phyloP scores from a whole-genome alignment of 2,329 filamentous ascomycete species.

The Neopestalotiopsis sp. region DNA sequence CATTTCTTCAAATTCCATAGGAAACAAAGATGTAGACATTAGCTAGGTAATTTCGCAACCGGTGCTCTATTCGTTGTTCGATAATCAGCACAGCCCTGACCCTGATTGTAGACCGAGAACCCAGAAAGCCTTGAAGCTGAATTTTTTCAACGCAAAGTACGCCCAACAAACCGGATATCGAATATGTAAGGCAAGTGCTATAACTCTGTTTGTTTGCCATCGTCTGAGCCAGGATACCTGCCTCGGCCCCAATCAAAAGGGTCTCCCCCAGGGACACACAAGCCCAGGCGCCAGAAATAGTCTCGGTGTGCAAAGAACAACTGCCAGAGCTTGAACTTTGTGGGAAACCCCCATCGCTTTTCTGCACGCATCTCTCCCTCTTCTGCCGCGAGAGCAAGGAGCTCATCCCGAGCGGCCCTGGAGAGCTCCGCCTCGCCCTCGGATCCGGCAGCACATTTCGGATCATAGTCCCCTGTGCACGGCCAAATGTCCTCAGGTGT shows the following conservation, averaged over 20 bases:
- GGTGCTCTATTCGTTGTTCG: no score
- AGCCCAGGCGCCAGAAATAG: slow-evolving; percentile 92
- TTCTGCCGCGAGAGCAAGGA: slow-evolving; percentile 11
- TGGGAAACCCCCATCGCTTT: slow-evolving; percentile 64
- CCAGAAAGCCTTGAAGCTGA: not conserved
- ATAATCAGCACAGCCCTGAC: no score
- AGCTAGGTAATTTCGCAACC: no score
- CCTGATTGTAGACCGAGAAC: no score
- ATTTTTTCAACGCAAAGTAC: not conserved
- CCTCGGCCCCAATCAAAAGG: slow-evolving; percentile 69
- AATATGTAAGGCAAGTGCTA: slow-evolving; percentile 28
- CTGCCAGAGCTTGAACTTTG: slow-evolving; percentile 81
- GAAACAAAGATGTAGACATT: no score
- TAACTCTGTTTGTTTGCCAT: slow-evolving; percentile 37
- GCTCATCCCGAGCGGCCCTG: slow-evolving; percentile 28
- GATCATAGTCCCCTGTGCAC: slow-evolving; percentile 76
- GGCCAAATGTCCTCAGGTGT: slow-evolving; percentile 69
- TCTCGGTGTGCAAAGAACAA: slow-evolving; percentile 92
- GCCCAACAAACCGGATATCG: not conserved
- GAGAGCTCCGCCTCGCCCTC: slow-evolving; percentile 41
- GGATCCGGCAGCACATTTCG: slow-evolving; percentile 71
- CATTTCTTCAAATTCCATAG: no score
- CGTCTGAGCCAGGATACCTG: slow-evolving; percentile 47
- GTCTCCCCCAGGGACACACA: slow-evolving; percentile 85
- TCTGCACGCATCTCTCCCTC: slow-evolving; percentile 31